phyloP scores from a whole-genome alignment of 257 asterid species.

The Plantago ovata region DNA sequence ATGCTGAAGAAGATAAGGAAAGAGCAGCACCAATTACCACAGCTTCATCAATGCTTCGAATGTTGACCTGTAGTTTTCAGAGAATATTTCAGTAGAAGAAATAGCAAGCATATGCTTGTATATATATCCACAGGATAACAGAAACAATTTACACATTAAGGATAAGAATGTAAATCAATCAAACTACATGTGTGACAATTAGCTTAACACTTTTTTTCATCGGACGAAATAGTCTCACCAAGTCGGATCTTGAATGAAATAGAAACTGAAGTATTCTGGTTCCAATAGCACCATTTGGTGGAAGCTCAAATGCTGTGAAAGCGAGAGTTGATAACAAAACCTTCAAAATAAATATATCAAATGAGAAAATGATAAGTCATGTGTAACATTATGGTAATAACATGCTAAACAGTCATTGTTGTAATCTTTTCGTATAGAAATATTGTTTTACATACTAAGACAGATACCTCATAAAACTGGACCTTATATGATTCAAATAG shows the following conservation, averaged over 20 bases:
- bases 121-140: neutral
- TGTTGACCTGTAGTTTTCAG: conserved; percentile 65
- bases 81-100: conserved; percentile 1
- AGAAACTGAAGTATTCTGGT: conserved; percentile 84
- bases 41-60: conserved; percentile 97
- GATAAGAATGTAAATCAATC: neutral
- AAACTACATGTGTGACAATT: conserved; percentile 1
- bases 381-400: conserved; percentile 8
- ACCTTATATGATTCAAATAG: conserved; percentile 10
- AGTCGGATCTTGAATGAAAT: conserved; percentile 93
- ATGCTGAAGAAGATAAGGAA: conserved; percentile 95
- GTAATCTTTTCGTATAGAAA: neutral
- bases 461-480: conserved; percentile 11
- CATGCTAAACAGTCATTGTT: neutral
- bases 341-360: conserved; percentile 39
- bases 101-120: neutral
- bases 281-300: conserved; percentile 91
- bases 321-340: conserved; percentile 90
- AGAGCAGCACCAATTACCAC: conserved; percentile 99
- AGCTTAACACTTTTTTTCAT: neutral
- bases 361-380: conserved; percentile 17
- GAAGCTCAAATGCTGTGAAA: conserved; percentile 96
- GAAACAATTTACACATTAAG: no score
- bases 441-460: conserved; percentile 3
- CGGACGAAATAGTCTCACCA: conserved; percentile 52